Evolutionary conservation across 345 rosid species (phyloP).

Genomic region (Fremontodendron californicum): DNA sequence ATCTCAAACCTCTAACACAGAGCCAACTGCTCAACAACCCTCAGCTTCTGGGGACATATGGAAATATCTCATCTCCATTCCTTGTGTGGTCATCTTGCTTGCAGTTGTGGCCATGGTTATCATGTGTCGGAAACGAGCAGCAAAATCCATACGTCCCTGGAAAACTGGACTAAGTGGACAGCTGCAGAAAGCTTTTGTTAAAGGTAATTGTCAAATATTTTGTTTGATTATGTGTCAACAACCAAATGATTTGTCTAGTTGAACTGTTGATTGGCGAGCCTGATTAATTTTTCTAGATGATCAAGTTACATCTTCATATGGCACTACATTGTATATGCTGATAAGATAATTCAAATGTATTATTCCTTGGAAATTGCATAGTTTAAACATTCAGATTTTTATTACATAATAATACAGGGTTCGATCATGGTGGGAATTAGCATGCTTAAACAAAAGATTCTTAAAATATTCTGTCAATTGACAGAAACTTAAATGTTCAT

Average conservation of each 20-base stretch:
- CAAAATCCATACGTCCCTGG: slow-evolving; percentile 75
- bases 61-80: slow-evolving; percentile 49
- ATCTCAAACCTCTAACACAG: slow-evolving; percentile 13
- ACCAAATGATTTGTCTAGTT: not conserved
- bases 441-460: not conserved
- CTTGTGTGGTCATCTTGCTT: slow-evolving; percentile 31
- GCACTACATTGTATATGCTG: not conserved
- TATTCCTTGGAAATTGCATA: not conserved
- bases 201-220: slow-evolving; percentile 39
- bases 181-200: slow-evolving; percentile 83
- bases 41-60: slow-evolving; percentile 33
- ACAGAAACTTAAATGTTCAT: not conserved
- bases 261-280: not conserved
- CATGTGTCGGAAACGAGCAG: slow-evolving; percentile 47
- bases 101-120: slow-evolving; percentile 30
- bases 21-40: slow-evolving; percentile 16
- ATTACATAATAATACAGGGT: not conserved
- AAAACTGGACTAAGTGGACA: slow-evolving; percentile 94
- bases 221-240: not conserved
- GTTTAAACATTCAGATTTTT: not conserved
- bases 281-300: not conserved
- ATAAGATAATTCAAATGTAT: not conserved
- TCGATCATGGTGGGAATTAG: not conserved
- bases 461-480: not conserved
- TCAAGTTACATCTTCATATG: not conserved